Evolutionary conservation across 768 basidiomycete genomes (phyloP).

Genomic region (Rubroboletus satanas): DNA sequence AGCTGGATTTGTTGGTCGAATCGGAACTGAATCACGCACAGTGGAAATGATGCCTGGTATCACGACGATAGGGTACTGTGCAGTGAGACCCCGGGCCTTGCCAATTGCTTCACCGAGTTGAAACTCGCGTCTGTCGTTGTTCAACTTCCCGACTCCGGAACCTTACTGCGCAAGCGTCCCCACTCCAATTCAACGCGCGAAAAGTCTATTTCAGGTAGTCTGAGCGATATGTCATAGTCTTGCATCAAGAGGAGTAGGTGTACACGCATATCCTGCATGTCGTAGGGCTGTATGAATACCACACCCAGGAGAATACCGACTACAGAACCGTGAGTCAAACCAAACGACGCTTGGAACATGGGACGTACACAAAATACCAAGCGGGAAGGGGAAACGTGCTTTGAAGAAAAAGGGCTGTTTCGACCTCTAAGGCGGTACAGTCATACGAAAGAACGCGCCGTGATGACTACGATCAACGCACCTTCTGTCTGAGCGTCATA

Average conservation of each 20-base stretch:
- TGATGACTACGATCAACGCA: neutral
- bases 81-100: conserved; percentile 58
- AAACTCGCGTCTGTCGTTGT: conserved; percentile 77
- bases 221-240: conserved; percentile 64
- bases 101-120: conserved; percentile 63
- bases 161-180: conserved; percentile 58
- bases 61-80: conserved; percentile 77
- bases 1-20: neutral
- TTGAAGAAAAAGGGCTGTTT: conserved; percentile 23
- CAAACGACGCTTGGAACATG: neutral
- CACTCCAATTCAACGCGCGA: conserved; percentile 70
- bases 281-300: conserved; percentile 59
- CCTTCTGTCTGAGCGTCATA: conserved; percentile 24
- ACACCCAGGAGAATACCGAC: conserved; percentile 67
- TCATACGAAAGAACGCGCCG: neutral
- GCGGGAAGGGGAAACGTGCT: conserved; percentile 60
- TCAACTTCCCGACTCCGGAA: conserved; percentile 83
- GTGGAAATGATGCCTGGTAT: conserved; percentile 90
- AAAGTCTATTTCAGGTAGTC: conserved; percentile 62
- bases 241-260: conserved; percentile 64
- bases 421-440: conserved; percentile 8
- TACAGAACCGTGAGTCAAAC: conserved; percentile 25
- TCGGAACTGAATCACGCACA: conserved; percentile 37
- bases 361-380: conserved; percentile 60
- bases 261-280: conserved; percentile 65